These are phyloP conservation scores for Mesostigma viride DNA, from an alignment of 139 green algal genomes.

Conservation along the genomic window DNA sequence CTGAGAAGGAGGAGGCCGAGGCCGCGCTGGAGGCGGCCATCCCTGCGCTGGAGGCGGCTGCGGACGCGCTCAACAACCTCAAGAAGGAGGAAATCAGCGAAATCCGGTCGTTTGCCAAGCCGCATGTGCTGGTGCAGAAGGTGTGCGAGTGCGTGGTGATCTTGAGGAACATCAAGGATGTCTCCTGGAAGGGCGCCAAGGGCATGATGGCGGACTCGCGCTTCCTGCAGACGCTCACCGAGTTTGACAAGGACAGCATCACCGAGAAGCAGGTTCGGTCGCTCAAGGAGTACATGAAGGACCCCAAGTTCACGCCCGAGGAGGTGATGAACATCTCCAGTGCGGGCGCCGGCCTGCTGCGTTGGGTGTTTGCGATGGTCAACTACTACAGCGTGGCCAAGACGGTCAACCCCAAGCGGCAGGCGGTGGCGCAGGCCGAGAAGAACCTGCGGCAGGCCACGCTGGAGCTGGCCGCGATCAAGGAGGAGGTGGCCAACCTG, in stretches of 20 bases:
- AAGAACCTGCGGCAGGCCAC: constrained; percentile 58
- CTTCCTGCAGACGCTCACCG: constrained; percentile 63
- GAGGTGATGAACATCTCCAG: constrained; percentile 51
- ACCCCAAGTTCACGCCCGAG: constrained; percentile 62
- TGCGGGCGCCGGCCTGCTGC: constrained; percentile 58
- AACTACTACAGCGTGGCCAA: constrained; percentile 72
- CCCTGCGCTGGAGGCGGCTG: constrained; percentile 68
- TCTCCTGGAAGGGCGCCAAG: constrained; percentile 73
- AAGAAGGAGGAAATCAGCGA: constrained; percentile 83
- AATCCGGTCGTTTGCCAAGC: constrained; percentile 76
- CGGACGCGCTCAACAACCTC: constrained; percentile 64
- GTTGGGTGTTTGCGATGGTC: constrained; percentile 78
- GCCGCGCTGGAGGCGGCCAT: constrained; percentile 68
- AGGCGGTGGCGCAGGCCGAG: constrained; percentile 64
- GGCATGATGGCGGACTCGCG: constrained; percentile 72
- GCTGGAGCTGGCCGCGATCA: constrained; percentile 59
- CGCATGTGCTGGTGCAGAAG: constrained; percentile 70
- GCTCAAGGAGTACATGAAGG: constrained; percentile 76
- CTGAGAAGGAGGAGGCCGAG: constrained; percentile 77
- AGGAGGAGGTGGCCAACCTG: constrained; percentile 51
- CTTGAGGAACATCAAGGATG: constrained; percentile 66
- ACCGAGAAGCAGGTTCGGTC: constrained; percentile 63
- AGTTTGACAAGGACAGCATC: constrained; percentile 77
- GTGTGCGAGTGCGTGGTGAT: constrained; percentile 82
- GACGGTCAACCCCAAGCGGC: constrained; percentile 67